phyloP scores from a whole-genome alignment of 352 stramenopile species.

The Phytophthora sojae region DNA sequence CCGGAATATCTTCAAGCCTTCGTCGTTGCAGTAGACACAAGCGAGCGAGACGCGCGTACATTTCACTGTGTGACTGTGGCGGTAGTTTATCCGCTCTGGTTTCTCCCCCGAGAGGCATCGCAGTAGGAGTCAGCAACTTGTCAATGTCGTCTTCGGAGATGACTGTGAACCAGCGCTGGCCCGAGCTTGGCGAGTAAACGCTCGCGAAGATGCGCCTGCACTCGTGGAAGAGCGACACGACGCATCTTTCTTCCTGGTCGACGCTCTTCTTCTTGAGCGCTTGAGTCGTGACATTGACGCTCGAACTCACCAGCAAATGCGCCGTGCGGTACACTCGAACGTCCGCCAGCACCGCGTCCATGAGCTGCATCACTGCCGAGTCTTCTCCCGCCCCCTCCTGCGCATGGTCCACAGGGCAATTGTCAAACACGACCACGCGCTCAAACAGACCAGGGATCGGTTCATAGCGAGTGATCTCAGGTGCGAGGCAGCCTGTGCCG shows the following conservation, averaged over 20 bases:
- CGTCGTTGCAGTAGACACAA: constrained; percentile 58
- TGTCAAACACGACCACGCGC: constrained; percentile 62
- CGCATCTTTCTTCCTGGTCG: constrained; percentile 42
- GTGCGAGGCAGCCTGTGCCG: constrained; percentile 47
- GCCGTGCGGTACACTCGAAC: constrained; percentile 70
- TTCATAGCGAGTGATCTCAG: constrained; percentile 56
- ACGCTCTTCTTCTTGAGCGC: constrained; percentile 15
- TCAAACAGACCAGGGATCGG: constrained; percentile 72
- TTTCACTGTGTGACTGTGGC: constrained; percentile 53
- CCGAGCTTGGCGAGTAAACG: constrained; percentile 66
- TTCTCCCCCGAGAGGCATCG: constrained; percentile 41
- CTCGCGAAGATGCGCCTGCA: constrained; percentile 73
- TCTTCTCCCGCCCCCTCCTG: constrained; percentile 33
- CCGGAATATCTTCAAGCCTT: constrained; percentile 7
- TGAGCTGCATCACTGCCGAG: constrained; percentile 50
- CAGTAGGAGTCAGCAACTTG: constrained; percentile 68
- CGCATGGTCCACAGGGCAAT: constrained; percentile 28
- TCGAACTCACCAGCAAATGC: constrained; percentile 37
- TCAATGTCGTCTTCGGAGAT: constrained; percentile 70
- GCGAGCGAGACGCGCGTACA: constrained; percentile 71
- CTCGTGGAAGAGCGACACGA: constrained; percentile 80
- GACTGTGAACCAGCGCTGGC: constrained; percentile 58
- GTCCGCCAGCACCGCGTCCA: constrained; percentile 70
- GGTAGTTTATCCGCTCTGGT: constrained; percentile 45
- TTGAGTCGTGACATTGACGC: constrained; percentile 1